Evolutionary conservation across 768 basidiomycete species (phyloP).

Genomic region (Boletus rufocinnamomeus): DNA sequence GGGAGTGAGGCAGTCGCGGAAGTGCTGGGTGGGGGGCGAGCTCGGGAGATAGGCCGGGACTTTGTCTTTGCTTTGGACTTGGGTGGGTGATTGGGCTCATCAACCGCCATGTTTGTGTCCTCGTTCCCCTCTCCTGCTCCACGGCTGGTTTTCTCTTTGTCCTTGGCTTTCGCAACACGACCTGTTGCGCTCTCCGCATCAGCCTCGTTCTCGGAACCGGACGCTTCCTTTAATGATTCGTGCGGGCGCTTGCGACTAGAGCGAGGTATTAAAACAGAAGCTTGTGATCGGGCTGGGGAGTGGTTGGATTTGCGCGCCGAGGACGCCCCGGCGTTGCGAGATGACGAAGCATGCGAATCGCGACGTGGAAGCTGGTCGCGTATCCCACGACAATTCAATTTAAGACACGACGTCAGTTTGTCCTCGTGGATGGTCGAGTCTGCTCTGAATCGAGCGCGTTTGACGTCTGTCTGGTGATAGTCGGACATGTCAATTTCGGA

Average conservation of each 20-base stretch:
- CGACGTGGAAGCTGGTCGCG: conserved; percentile 22
- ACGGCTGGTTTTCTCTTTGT: conserved; percentile 1
- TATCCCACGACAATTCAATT: conserved; percentile 54
- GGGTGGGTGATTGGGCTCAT: conserved; percentile 7
- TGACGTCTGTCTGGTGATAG: conserved; percentile 57
- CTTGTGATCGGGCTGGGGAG: conserved; percentile 29
- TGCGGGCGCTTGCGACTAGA: conserved; percentile 29
- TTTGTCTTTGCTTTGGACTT: conserved; percentile 17
- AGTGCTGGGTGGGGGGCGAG: conserved; percentile 7
- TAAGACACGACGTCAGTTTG: conserved; percentile 63
- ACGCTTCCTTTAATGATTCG: conserved; percentile 22
- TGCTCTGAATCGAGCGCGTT: conserved; percentile 76
- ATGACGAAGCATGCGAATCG: conserved; percentile 2
- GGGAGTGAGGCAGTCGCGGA: conserved; percentile 2
- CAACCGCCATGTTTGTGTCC: conserved; percentile 12
- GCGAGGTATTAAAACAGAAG: conserved; percentile 6
- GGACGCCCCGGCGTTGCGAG: conserved; percentile 7
- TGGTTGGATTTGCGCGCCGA: conserved; percentile 26
- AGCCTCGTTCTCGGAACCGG: conserved; percentile 23
- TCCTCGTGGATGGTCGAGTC: conserved; percentile 69
- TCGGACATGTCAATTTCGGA: background rate
- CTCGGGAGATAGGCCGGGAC: conserved; percentile 17
- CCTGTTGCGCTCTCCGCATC: conserved; percentile 12
- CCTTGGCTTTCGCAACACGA: conserved; percentile 11
- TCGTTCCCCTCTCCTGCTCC: conserved; percentile 1